phyloP scores from a whole-genome alignment of 768 basidiomycete species.

The Hygrophorus russula region DNA sequence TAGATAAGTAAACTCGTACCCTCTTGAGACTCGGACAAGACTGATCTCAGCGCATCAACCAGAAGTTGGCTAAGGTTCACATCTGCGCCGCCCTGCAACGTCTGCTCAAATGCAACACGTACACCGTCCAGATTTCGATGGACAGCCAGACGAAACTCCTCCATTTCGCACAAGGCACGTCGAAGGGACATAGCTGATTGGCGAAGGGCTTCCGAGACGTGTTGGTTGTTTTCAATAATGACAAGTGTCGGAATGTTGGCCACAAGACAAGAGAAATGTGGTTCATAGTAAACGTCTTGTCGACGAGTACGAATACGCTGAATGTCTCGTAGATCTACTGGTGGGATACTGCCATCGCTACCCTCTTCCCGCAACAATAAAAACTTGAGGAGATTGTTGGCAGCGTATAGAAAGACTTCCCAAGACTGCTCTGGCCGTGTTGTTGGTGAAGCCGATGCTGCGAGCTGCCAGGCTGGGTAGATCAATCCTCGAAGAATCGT shows the following conservation, averaged over 20 bases:
- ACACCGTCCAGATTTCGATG: constrained; percentile 67
- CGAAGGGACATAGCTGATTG: constrained; percentile 41
- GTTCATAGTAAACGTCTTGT: constrained; percentile 53
- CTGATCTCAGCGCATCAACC: constrained; percentile 53
- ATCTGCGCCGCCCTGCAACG: constrained; percentile 36
- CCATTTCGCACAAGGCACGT: constrained; percentile 44
- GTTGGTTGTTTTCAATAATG: constrained; percentile 51
- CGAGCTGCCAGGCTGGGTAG: constrained; percentile 67
- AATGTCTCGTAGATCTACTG: constrained; percentile 46
- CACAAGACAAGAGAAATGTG: constrained; percentile 55
- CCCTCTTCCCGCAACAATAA: constrained; percentile 47
- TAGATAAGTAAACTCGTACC: constrained; percentile 22
- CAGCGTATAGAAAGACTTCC: constrained; percentile 45
- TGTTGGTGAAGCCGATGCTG: constrained; percentile 25
- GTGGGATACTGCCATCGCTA: constrained; percentile 22
- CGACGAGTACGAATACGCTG: constrained; percentile 63
- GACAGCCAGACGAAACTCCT: constrained; percentile 64
- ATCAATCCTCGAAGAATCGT: constrained; percentile 64
- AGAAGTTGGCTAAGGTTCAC: constrained; percentile 50
- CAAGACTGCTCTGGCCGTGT: constrained; percentile 27
- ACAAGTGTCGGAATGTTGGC: constrained; percentile 59
- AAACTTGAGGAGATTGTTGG: constrained; percentile 49
- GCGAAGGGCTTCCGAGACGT: constrained; percentile 40
- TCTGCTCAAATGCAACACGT: constrained; percentile 55
- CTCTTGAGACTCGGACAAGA: constrained; percentile 53